Evolutionary conservation across 2,329 filamentous ascomycete genomes (phyloP).

Genomic region (Talaromyces sp.): DNA sequence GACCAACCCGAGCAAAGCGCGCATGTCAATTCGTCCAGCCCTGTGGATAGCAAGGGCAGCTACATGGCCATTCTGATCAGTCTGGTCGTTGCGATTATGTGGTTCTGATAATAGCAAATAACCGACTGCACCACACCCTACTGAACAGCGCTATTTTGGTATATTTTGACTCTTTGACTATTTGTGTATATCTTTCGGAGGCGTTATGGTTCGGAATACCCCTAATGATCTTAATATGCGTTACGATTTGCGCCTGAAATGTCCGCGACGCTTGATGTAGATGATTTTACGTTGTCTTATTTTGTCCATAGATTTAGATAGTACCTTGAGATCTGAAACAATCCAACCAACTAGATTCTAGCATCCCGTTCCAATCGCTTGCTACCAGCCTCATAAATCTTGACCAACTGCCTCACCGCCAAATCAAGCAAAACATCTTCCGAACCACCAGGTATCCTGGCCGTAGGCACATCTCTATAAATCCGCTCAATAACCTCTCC

Average conservation of each 20-base stretch:
- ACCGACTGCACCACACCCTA: too few species aligned
- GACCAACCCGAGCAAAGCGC: slow-evolving; percentile 1
- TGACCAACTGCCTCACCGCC: slow-evolving; percentile 67
- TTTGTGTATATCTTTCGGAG: neutral
- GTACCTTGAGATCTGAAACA: neutral
- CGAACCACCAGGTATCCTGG: slow-evolving; percentile 65
- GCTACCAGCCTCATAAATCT: slow-evolving; percentile 55
- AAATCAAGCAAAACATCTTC: slow-evolving; percentile 73
- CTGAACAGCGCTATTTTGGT: neutral
- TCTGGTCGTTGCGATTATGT: slow-evolving; percentile 20
- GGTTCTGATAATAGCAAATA: too few species aligned
- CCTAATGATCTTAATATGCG: slow-evolving; percentile 1
- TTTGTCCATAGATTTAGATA: slow-evolving; percentile 2
- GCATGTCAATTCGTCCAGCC: slow-evolving; percentile 13
- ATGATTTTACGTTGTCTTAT: neutral
- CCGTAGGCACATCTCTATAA: slow-evolving; percentile 62
- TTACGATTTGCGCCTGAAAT: neutral
- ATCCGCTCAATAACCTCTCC: slow-evolving; percentile 71
- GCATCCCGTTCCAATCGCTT: slow-evolving; percentile 30
- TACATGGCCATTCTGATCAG: slow-evolving; percentile 20
- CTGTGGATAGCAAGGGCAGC: slow-evolving; percentile 16
- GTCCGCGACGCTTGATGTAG: neutral
- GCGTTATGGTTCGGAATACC: slow-evolving; percentile 10
- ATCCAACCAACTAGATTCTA: slow-evolving; percentile 19
- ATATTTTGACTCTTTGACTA: neutral